Evolutionary conservation across 768 basidiomycete species (phyloP), one percentile per base, ranked within the genome.

Genomic region (Rhodotorula paludigena): DNA sequence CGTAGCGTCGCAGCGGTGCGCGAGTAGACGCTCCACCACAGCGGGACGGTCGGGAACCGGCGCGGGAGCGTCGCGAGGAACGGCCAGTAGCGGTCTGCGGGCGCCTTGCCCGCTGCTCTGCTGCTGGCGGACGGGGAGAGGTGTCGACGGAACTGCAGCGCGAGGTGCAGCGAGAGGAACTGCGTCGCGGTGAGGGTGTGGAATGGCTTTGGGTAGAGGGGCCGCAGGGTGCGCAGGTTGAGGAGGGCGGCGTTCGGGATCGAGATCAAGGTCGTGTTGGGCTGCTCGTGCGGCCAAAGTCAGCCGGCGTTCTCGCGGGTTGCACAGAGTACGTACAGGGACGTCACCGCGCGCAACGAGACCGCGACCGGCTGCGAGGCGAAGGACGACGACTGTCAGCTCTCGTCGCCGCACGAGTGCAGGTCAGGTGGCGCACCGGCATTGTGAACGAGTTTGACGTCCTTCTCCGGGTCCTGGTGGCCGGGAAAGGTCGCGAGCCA

Each of bases 1-100:
- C 41, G 14, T 23, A 68, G 60, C 30, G 68, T 41, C 15, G 47
- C 51, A 11, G 21, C 21, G 21, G 64, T 47, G 42, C 33, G 53
- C 1, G 66, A 60, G 8, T 57, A 20, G 39, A 79, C 54, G 2
- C 69, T 25, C 90, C 89, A 92, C 28, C 86, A 83, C n/a, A 96
- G 80, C 10, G 93, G 94, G 79, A 96, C 92, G 33, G 81, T 80
- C 48, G 82, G 82, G 77, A 98, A 93, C 36, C 85, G 78, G 61
- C 77, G 76, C 5, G 94, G 94, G 35, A 97, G 79, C 2, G 85
- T 82, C 0, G 87, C 85, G 53, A 96, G 85, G 76, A 91, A 96
- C 3, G 89, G 87, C 35, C 87, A 68, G 33, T n/a, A 72, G 3
- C 48, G 30, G 51, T 66, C 64, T 32, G 51, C 28, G 21, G 45